These are phyloP conservation scores for Didymellaceae sp. DNA, from an alignment of 2,329 filamentous ascomycete genomes.

Conservation along the genomic window DNA sequence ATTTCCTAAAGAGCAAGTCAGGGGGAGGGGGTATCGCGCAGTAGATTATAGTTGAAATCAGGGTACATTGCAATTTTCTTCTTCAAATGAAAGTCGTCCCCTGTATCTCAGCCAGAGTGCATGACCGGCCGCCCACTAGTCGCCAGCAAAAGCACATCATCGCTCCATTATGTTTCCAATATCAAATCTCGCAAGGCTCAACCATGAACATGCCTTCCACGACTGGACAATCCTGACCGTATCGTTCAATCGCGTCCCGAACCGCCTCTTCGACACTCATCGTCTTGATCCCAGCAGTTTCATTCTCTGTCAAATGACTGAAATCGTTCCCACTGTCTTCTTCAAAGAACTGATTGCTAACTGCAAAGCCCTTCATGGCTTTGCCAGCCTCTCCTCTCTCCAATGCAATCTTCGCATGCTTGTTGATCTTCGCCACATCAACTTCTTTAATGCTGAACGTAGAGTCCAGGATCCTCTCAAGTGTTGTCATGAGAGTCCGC, in stretches of 20 bases:
- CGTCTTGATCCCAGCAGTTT: slow-evolving; percentile 34
- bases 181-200: slow-evolving; percentile 34
- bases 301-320: slow-evolving; percentile 37
- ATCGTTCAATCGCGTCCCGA: slow-evolving; percentile 30
- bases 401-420: slow-evolving; percentile 35
- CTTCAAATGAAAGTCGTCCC: too few relatives aligned
- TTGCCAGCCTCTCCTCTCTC: slow-evolving; percentile 33
- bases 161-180: too few relatives aligned
- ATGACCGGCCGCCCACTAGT: too few relatives aligned
- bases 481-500: slow-evolving; percentile 28
- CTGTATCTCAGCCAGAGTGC: too few relatives aligned
- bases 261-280: slow-evolving; percentile 40
- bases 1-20: too few relatives aligned
- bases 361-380: slow-evolving; percentile 39
- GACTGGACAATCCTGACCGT: slow-evolving; percentile 29
- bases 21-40: too few relatives aligned
- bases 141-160: too few relatives aligned
- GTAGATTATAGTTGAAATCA: too few relatives aligned
- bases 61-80: too few relatives aligned
- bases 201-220: slow-evolving; percentile 40
- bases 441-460: slow-evolving; percentile 35
- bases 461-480: slow-evolving; percentile 30
- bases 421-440: slow-evolving; percentile 39
- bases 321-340: slow-evolving; percentile 35
- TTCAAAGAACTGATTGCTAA: slow-evolving; percentile 46